Base-by-base conservation (phyloP, 1,284 basidiomycete species). In the Cryptococcus hybrid region DNA sequence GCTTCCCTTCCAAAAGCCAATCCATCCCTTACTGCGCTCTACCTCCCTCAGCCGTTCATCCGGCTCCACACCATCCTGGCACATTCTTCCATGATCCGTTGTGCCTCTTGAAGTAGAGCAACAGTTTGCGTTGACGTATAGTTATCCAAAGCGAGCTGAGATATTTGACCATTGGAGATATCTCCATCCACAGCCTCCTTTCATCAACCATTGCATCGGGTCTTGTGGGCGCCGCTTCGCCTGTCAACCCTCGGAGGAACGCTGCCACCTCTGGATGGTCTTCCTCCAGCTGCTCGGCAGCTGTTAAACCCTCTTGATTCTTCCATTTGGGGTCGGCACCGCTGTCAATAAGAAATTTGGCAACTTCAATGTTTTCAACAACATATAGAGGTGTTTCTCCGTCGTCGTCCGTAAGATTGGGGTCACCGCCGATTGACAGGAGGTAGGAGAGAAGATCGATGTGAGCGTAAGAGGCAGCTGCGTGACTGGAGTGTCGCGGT, bases 401-500 rank as follows among this genome's bases (percentile, higher is more conserved):
- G 72, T 96, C 93, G 52, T 82, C 82, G 73, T 96, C 92, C 3
- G 85, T 82, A 57, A 92, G 77, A 71, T 96, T 93, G 62, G 94
- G 88, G 72, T 95, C 83, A 54, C 92, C 93, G 18, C 92, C 91
- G 67, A 82, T 82, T 12, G 84, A 82, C 59, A 92, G 80, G 55
- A 96, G 84, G 79, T 90, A 94, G 35, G 85, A 82, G 24, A 96
- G 80, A 47, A 94, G 77, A 43, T 87, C 78, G 13, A 88, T 70
- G 52, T 92, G 92, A 8, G 85, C 89, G 74, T 94, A 96, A 0
- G 92, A 95, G 0, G 91, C 92, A 6, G 92, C 92, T n/a, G 92
- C 93, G 77, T 96, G 92, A 86, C 88, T 88, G 64, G 52, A 62
- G 58, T 56, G 49, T 37, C 43, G 44, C 7, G 34, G 9, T n/a